Conservation (phyloP, 352 stramenopile genomes). For the Phytophthora syringae region DNA sequence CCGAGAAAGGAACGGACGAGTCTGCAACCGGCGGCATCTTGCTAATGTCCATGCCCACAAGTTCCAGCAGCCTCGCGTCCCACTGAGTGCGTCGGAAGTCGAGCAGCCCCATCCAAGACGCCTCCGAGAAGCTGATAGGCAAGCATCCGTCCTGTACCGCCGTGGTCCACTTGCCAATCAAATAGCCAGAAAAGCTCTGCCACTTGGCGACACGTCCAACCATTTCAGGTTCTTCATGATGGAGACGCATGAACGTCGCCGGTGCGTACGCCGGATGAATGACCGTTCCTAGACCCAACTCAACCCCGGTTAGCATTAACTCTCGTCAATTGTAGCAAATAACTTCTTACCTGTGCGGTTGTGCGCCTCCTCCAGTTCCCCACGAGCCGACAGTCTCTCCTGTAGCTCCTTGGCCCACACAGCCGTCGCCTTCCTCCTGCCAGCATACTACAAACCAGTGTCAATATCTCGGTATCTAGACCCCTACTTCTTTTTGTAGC, state of each 20-base stretch:
- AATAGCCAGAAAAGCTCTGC: constrained; percentile 91
- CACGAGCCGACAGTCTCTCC: constrained; percentile 42
- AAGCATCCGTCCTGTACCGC: constrained; percentile 39
- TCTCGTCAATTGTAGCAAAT: too few relatives aligned
- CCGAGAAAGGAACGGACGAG: constrained; percentile 67
- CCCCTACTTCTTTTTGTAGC: background rate
- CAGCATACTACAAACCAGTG: constrained; percentile 56
- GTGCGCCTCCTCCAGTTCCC: constrained; percentile 60
- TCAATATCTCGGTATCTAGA: constrained; percentile 2
- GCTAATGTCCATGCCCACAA: constrained; percentile 70
- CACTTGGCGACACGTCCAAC: constrained; percentile 77
- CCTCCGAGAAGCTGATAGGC: constrained; percentile 94
- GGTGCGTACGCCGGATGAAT: constrained; percentile 92
- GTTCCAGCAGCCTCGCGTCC: constrained; percentile 79
- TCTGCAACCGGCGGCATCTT: constrained; percentile 81
- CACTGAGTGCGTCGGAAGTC: constrained; percentile 89
- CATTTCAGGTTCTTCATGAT: constrained; percentile 52
- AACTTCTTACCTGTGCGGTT: constrained; percentile 68
- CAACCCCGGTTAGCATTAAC: too few relatives aligned
- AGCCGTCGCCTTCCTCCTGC: constrained; percentile 53
- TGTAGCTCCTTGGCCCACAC: constrained; percentile 58
- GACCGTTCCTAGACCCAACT: constrained; percentile 47
- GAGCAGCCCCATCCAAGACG: constrained; percentile 94
- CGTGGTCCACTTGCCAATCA: constrained; percentile 89
- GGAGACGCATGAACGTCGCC: constrained; percentile 86